Conservation (phyloP, 805 yeast genomes). For the Pichia sporocuriosa region DNA sequence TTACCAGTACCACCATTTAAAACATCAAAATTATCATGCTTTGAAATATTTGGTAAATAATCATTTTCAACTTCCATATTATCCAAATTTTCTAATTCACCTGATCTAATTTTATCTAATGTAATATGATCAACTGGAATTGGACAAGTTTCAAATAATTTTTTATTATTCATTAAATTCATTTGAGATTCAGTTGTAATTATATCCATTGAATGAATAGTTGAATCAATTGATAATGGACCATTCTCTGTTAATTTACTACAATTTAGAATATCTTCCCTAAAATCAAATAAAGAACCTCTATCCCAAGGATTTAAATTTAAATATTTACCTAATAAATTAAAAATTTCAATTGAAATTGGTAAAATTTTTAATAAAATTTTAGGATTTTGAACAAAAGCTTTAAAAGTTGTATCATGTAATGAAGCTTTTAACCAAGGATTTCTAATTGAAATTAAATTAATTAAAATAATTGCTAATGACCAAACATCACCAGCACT, state of each 20-base stretch:
- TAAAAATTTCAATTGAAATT: constrained; percentile 54
- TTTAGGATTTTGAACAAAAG: constrained; percentile 48
- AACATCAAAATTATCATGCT: constrained; percentile 6
- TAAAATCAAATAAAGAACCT: constrained; percentile 34
- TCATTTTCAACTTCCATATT: constrained; percentile 24
- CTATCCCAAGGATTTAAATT: constrained; percentile 43
- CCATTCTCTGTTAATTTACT: constrained; percentile 27
- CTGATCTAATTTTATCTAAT: constrained; percentile 24
- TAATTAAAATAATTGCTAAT: constrained; percentile 71
- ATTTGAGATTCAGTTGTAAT: constrained; percentile 25
- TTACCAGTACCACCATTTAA: constrained; percentile 5
- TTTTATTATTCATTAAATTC: constrained; percentile 2
- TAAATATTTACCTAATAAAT: constrained; percentile 40
- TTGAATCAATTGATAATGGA: constrained; percentile 28
- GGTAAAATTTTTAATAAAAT: constrained; percentile 66
- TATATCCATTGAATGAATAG: constrained; percentile 20
- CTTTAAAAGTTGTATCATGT: constrained; percentile 58
- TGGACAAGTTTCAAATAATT: constrained; percentile 22
- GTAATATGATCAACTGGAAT: constrained; percentile 32
- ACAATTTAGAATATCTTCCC: constrained; percentile 32
- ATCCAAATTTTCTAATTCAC: constrained; percentile 24
- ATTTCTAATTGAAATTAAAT: constrained; percentile 74
- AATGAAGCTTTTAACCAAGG: constrained; percentile 84
- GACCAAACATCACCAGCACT: constrained; percentile 84
- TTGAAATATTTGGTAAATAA: constrained; percentile 24